Conservation (phyloP, 495 filamentous ascomycete genomes). For the Trichoderma parareesei region DNA sequence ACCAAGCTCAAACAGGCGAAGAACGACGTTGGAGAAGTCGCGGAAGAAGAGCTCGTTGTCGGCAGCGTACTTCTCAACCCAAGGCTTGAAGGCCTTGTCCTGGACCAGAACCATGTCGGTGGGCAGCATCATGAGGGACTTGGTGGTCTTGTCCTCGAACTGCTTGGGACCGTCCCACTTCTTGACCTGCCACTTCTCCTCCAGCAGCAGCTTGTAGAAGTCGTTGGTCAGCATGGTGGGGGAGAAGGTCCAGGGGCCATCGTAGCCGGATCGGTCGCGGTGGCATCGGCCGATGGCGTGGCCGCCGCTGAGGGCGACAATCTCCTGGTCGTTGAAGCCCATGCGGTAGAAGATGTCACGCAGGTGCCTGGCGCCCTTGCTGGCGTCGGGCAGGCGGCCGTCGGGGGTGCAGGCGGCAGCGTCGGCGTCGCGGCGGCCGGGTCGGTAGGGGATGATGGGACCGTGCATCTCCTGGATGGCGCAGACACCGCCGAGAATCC, state of each 20-base stretch:
- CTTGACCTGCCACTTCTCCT: conserved; percentile 85
- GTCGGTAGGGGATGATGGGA: conserved; percentile 79
- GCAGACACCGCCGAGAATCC: conserved; percentile 80
- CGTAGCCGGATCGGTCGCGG: conserved; percentile 77
- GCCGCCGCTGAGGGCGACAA: conserved; percentile 82
- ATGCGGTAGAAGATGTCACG: conserved; percentile 92
- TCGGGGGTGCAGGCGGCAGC: conserved; percentile 86
- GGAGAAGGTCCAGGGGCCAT: conserved; percentile 90
- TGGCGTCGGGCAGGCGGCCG: conserved; percentile 86
- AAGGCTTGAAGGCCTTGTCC: conserved; percentile 79
- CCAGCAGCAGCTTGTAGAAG: conserved; percentile 76
- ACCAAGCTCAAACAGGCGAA: conserved; percentile 87
- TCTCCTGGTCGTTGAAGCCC: conserved; percentile 97
- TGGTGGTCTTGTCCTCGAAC: conserved; percentile 75
- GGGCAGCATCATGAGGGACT: conserved; percentile 95
- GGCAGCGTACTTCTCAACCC: conserved; percentile 86
- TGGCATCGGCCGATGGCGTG: conserved; percentile 94
- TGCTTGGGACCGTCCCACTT: conserved; percentile 89
- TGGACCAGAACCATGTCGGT: conserved; percentile 81
- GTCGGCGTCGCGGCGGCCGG: conserved; percentile 77
- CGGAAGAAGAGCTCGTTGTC: conserved; percentile 89
- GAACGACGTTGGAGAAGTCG: conserved; percentile 73
- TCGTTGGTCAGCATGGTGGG: conserved; percentile 93
- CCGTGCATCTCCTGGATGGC: conserved; percentile 95
- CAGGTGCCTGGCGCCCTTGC: conserved; percentile 74